Conservation (phyloP, 345 rosid genomes). For the Hypericum perforatum region DNA sequence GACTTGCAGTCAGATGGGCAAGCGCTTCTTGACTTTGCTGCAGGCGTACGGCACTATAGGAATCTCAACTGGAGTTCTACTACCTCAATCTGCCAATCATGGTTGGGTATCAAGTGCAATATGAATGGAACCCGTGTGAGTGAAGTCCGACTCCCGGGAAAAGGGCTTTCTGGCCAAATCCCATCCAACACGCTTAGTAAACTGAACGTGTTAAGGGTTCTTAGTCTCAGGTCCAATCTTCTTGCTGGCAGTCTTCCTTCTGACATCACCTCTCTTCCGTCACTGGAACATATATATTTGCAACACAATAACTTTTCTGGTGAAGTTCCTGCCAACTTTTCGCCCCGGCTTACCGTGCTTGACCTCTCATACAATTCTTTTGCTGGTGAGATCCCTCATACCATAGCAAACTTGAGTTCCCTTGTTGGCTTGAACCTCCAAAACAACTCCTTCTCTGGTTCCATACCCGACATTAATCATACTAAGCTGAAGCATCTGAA, state of each 20-base stretch:
- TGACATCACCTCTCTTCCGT: neutral
- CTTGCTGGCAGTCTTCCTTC: neutral
- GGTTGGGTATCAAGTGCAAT: conserved; percentile 1
- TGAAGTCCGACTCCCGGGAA: conserved; percentile 1
- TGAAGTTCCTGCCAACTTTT: neutral
- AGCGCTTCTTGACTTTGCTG: neutral
- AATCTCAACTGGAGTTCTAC: conserved; percentile 1
- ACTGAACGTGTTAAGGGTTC: neutral
- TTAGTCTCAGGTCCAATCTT: neutral
- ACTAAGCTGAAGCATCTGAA: neutral
- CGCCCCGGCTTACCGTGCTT: neutral
- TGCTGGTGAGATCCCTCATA: neutral
- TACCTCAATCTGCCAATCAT: neutral
- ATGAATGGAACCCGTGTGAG: neutral
- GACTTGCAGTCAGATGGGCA: neutral
- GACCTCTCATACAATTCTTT: conserved; percentile 1
- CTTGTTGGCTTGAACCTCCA: neutral
- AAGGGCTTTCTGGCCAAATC: neutral
- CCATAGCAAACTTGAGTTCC: neutral
- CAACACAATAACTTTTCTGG: conserved; percentile 1
- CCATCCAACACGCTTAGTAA: neutral
- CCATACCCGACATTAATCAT: neutral
- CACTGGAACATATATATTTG: neutral
- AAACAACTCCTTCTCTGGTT: neutral
- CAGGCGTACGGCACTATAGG: neutral